A percentile compares a stretch with the other conserved stretches of the same genome.
phyloP scores from a whole-genome alignment of 176 grass and related monocot genomes.

The Guadua angustifolia region DNA sequence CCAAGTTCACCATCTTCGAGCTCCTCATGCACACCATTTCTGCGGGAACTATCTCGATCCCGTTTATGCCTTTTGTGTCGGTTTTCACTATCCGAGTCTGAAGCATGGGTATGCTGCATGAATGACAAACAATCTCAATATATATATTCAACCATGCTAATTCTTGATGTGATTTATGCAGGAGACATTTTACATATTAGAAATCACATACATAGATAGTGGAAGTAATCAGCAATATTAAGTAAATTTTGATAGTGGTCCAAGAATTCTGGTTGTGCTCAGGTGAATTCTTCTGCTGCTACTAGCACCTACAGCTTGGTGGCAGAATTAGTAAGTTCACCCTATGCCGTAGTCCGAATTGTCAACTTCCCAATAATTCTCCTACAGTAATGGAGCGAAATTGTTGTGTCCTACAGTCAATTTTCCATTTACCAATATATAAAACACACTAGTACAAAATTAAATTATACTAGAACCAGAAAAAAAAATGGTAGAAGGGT shows the following conservation, averaged over 20 bases:
- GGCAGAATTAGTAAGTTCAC: not conserved
- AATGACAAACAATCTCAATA: constrained; percentile 39
- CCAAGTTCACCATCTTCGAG: constrained; percentile 98
- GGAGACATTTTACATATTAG: not conserved
- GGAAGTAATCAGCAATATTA: not conserved
- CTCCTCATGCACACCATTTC: constrained; percentile 70
- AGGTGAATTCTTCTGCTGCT: not conserved
- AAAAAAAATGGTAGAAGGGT: not conserved
- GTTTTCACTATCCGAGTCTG: constrained; percentile 86
- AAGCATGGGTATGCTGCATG: constrained; percentile 75
- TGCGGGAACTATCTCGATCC: constrained; percentile 79
- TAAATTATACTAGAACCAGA: not conserved
- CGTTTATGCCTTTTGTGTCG: constrained; percentile 79
- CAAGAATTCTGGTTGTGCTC: not conserved
- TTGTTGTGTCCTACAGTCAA: not conserved
- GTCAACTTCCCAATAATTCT: not conserved
- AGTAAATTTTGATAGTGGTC: not conserved
- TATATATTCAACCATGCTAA: constrained; percentile 10
- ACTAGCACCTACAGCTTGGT: not conserved
- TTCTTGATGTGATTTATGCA: not conserved
- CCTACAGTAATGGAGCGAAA: not conserved
- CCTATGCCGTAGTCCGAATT: not conserved
- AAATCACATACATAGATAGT: not conserved
- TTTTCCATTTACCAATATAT: not conserved
- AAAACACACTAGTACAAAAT: not conserved